These are phyloP conservation scores for Fraxinus ornus DNA, from an alignment of 305 asterid genomes.

Conservation along the genomic window DNA sequence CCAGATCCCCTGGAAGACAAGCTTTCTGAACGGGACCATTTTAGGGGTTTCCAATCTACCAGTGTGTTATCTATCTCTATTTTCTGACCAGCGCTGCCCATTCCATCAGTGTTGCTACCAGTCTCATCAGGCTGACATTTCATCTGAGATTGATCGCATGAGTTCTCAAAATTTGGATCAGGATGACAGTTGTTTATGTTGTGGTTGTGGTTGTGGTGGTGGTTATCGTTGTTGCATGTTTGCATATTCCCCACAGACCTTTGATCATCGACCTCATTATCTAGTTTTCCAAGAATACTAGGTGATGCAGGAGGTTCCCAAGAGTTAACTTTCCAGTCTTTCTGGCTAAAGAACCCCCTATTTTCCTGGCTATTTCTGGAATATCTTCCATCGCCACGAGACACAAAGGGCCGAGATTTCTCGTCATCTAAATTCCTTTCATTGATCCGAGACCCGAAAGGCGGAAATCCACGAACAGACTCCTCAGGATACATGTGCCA, in stretches of 20 bases:
- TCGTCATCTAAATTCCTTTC: conserved; percentile 77
- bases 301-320: conserved; percentile 35
- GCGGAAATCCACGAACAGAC: conserved; percentile 59
- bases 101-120: conserved; percentile 32
- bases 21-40: conserved; percentile 83
- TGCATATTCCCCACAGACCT: conserved; percentile 55
- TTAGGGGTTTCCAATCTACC: conserved; percentile 76
- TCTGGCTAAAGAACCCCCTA: conserved; percentile 25
- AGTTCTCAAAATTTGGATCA: conserved; percentile 42
- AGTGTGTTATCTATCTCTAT: conserved; percentile 55
- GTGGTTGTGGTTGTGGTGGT: neutral
- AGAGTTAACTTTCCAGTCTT: conserved; percentile 33
- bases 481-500: conserved; percentile 77
- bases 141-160: conserved; percentile 39
- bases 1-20: conserved; percentile 77
- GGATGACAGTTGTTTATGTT: conserved; percentile 30
- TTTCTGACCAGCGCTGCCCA: conserved; percentile 41
- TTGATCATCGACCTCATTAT: conserved; percentile 42
- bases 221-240: conserved; percentile 28
- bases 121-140: conserved; percentile 56
- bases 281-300: conserved; percentile 53
- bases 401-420: conserved; percentile 53
- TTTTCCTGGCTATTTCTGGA: conserved; percentile 37
- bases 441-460: conserved; percentile 59
- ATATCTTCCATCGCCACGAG: conserved; percentile 62